These are phyloP conservation scores for Trametes sanguinea DNA, from an alignment of 768 basidiomycete species.

Conservation along the genomic window DNA sequence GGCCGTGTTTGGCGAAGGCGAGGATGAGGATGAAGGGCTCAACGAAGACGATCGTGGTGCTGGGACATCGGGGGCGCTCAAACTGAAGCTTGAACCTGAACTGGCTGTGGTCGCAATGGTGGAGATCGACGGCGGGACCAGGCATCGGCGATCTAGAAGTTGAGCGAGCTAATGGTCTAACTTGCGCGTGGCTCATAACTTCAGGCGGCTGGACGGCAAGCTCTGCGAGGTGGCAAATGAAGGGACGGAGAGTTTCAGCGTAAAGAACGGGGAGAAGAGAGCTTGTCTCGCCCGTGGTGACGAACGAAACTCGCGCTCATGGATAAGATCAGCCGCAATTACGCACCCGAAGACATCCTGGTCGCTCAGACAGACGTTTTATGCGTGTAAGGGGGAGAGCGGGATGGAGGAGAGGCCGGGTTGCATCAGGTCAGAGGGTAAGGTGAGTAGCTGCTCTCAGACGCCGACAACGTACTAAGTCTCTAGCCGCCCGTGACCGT, in stretches of 20 bases:
- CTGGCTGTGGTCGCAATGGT: conserved; percentile 18
- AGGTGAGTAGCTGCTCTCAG: conserved; percentile 14
- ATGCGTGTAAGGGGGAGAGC: conserved; percentile 7
- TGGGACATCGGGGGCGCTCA: conserved; percentile 24
- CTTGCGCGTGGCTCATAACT: background rate
- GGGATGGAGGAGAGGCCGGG: conserved; percentile 23
- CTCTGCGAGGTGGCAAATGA: conserved; percentile 17
- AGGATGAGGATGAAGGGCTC: conserved; percentile 19
- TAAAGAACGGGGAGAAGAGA: conserved; percentile 19
- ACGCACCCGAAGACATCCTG: conserved; percentile 31
- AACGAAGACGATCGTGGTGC: conserved; percentile 17
- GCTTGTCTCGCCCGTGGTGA: conserved; percentile 10
- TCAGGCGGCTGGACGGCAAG: conserved; percentile 1
- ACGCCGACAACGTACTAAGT: conserved; percentile 21
- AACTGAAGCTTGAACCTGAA: conserved; percentile 19
- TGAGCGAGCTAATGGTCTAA: background rate
- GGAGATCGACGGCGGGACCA: conserved; percentile 24
- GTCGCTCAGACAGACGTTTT: conserved; percentile 14
- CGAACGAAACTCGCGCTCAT: conserved; percentile 7
- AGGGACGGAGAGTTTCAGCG: conserved; percentile 22
- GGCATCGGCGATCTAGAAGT: conserved; percentile 6
- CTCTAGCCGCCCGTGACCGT: conserved; percentile 6
- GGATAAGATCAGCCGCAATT: background rate
- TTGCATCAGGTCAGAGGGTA: conserved; percentile 38
- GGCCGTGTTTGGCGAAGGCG: conserved; percentile 24